Evolutionary conservation across 1,284 basidiomycete species (phyloP).

Genomic region (Ustilago tritici): DNA sequence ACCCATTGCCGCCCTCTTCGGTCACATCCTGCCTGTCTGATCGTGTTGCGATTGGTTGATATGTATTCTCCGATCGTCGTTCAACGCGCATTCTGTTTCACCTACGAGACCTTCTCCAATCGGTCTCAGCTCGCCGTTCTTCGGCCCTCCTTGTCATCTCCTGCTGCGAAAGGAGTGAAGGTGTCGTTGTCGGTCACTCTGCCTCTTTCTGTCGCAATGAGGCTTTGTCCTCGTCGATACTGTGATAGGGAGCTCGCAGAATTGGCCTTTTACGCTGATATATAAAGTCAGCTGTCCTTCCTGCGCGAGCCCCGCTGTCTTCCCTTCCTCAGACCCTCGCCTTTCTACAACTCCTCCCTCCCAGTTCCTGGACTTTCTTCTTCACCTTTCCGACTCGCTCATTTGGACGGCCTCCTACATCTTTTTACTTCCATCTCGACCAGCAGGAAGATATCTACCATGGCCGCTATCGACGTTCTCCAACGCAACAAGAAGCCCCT

Average conservation of each 20-base stretch:
- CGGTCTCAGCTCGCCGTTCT: background rate
- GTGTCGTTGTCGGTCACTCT: background rate
- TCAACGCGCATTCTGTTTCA: constrained; percentile 14
- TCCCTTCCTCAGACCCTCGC: background rate
- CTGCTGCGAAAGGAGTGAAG: background rate
- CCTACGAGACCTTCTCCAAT: constrained; percentile 14
- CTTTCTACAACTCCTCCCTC: background rate
- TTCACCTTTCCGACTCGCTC: background rate
- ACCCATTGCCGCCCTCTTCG: background rate
- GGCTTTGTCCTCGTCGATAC: background rate
- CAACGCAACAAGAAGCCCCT: constrained; percentile 32
- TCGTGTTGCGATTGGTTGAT: constrained; percentile 6
- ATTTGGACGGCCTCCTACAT: background rate
- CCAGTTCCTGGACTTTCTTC: background rate
- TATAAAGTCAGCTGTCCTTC: constrained; percentile 2
- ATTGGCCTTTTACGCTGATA: background rate
- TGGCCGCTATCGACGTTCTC: constrained; percentile 27
- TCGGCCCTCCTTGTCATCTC: background rate
- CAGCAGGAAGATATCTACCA: background rate
- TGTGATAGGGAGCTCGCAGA: background rate
- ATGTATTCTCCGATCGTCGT: constrained; percentile 29
- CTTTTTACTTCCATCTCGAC: background rate
- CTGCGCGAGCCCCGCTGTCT: background rate
- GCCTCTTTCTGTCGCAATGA: too few species aligned
- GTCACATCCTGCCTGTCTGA: background rate